phyloP scores from a whole-genome alignment of 257 asterid species.

The Plantago major region DNA sequence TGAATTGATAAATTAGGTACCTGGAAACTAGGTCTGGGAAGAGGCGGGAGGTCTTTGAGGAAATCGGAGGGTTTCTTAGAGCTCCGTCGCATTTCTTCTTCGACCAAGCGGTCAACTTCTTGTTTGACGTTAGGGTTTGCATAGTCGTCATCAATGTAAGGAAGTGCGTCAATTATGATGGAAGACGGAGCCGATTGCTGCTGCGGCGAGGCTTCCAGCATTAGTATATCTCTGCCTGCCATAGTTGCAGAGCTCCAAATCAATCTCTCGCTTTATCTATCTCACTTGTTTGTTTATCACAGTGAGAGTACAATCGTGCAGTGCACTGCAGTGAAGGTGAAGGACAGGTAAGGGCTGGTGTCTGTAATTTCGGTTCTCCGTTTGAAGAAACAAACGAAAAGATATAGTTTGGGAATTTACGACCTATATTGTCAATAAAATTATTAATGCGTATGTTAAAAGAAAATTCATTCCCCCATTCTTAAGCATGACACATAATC shows the following conservation, averaged over 20 bases:
- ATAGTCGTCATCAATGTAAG: conserved; percentile 94
- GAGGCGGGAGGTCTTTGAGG: conserved; percentile 86
- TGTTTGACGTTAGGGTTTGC: conserved; percentile 66
- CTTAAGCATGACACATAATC: too few relatives aligned
- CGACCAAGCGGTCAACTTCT: conserved; percentile 89
- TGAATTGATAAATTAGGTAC: conserved; percentile 23
- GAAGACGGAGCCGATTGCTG: conserved; percentile 40
- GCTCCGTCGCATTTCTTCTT: conserved; percentile 91
- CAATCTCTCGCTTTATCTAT: too few relatives aligned
- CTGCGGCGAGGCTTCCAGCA: conserved; percentile 86
- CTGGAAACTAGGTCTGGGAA: conserved; percentile 58
- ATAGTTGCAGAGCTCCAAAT: neutral
- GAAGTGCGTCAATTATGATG: conserved; percentile 79
- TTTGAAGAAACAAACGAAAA: too few relatives aligned
- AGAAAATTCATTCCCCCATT: too few relatives aligned
- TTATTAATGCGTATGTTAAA: too few relatives aligned
- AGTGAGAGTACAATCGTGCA: too few relatives aligned
- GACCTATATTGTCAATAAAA: too few relatives aligned
- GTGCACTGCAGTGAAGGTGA: too few relatives aligned
- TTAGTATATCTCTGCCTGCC: conserved; percentile 49
- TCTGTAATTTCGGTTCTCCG: too few relatives aligned
- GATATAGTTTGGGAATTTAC: too few relatives aligned
- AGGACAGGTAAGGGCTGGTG: too few relatives aligned
- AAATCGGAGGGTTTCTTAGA: conserved; percentile 87
- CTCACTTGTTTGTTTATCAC: too few relatives aligned